Evolutionary conservation across 495 filamentous ascomycete genomes (phyloP).

Genomic region (Patellaria atrata): DNA sequence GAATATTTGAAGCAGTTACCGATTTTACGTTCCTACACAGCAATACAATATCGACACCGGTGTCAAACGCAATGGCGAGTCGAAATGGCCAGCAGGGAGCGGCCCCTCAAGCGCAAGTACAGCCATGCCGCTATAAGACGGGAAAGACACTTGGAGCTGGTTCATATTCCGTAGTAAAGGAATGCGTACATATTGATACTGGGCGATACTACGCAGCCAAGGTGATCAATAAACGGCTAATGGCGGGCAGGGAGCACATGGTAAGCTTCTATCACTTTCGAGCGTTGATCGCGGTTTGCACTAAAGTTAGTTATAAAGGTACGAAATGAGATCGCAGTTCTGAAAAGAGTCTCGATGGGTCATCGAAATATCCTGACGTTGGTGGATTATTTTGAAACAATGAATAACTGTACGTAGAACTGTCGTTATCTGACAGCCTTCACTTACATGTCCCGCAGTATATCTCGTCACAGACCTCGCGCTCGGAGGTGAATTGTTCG

Average conservation of each 20-base stretch:
- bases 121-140: conserved; percentile 89
- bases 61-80: no score
- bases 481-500: conserved; percentile 91
- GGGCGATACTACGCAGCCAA: conserved; percentile 97
- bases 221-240: conserved; percentile 96
- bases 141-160: conserved; percentile 94
- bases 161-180: conserved; percentile 98
- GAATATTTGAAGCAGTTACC: no score
- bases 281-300: neutral
- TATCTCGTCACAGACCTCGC: conserved; percentile 97
- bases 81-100: no score
- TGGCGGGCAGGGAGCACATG: conserved; percentile 98
- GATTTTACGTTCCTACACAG: no score
- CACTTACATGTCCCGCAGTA: conserved; percentile 33
- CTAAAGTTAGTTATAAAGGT: conserved; percentile 39
- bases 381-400: conserved; percentile 98
- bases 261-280: conserved; percentile 31
- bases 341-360: conserved; percentile 94
- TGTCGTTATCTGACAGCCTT: neutral
- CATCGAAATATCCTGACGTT: conserved; percentile 95
- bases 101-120: conserved; percentile 44
- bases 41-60: no score
- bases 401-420: conserved; percentile 65
- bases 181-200: conserved; percentile 97
- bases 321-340: conserved; percentile 92